Conservation (phyloP, 2,329 filamentous ascomycete genomes). For the Orbilia oligospora region DNA sequence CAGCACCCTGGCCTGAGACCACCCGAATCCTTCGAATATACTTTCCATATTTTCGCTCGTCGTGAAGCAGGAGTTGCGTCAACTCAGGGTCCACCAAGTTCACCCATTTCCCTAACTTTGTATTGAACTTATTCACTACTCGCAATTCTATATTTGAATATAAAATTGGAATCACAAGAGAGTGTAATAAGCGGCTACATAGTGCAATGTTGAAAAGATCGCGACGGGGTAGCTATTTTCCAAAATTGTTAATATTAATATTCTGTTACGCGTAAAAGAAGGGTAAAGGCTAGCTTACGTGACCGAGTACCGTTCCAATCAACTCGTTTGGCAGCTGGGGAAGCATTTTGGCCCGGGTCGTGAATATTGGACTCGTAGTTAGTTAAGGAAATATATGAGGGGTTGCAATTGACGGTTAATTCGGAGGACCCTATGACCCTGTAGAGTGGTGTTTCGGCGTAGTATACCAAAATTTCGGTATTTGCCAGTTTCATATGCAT, state of each 20-base stretch:
- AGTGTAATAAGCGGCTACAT: slow-evolving; percentile 15
- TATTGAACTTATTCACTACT: background rate
- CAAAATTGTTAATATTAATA: background rate
- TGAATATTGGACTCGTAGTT: background rate
- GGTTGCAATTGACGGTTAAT: too few species aligned
- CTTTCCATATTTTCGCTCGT: background rate
- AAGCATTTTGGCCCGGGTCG: background rate
- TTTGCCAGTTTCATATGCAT: too few species aligned
- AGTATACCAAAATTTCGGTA: too few species aligned
- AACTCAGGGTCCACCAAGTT: background rate
- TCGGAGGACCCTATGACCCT: too few species aligned
- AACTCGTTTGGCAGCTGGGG: slow-evolving; percentile 8
- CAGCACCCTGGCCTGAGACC: background rate
- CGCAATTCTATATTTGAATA: slow-evolving; percentile 4
- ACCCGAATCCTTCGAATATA: slow-evolving; percentile 1
- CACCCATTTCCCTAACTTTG: background rate
- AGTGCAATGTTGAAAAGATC: slow-evolving; percentile 10
- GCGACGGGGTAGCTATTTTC: slow-evolving; percentile 2
- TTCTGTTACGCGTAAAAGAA: background rate
- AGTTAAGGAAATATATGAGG: too few species aligned
- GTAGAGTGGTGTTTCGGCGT: too few species aligned
- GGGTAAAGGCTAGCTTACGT: background rate
- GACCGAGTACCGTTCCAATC: background rate
- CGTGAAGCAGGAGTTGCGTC: background rate
- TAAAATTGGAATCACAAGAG: slow-evolving; percentile 3